phyloP scores from a whole-genome alignment of 2,329 filamentous ascomycete genomes.

The Periconia sp. region DNA sequence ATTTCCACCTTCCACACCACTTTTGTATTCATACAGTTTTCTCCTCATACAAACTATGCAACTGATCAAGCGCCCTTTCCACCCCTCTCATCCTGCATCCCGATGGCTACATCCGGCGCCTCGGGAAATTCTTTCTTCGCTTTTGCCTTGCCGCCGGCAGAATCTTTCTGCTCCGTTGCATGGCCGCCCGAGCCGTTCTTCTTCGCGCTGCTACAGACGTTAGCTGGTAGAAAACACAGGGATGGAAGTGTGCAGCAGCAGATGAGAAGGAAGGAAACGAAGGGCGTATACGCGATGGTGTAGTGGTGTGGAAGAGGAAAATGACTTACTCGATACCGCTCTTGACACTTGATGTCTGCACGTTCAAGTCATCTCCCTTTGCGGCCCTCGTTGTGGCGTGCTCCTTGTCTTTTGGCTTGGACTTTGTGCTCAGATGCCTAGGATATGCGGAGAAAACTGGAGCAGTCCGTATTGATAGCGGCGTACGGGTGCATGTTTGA shows the following conservation, averaged over 20 bases:
- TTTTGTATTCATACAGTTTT: too few species aligned
- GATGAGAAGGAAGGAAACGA: slow-evolving; percentile 1
- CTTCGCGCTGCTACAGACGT: slow-evolving; percentile 22
- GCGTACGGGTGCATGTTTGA: not conserved
- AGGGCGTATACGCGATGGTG: not conserved
- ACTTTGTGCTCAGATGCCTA: slow-evolving; percentile 24
- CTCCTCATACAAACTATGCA: too few species aligned
- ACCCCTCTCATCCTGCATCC: slow-evolving; percentile 59
- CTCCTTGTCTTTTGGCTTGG: slow-evolving; percentile 34
- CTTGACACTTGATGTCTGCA: slow-evolving; percentile 39
- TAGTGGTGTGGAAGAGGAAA: not conserved
- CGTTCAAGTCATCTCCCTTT: slow-evolving; percentile 42
- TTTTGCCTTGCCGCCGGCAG: slow-evolving; percentile 42
- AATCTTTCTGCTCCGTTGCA: slow-evolving; percentile 49
- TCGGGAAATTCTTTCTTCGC: slow-evolving; percentile 57
- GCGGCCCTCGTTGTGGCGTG: slow-evolving; percentile 33
- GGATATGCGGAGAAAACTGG: slow-evolving; percentile 23
- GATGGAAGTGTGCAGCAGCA: too few species aligned
- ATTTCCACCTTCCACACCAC: not conserved
- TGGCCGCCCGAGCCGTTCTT: slow-evolving; percentile 45
- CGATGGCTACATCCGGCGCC: slow-evolving; percentile 54
- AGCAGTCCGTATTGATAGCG: slow-evolving; percentile 2
- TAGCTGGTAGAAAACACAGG: too few species aligned
- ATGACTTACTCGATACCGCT: slow-evolving; percentile 41
- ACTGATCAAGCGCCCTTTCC: slow-evolving; percentile 45